phyloP scores from a whole-genome alignment of 805 yeast species.

The Cyberlindnera maclurae region DNA sequence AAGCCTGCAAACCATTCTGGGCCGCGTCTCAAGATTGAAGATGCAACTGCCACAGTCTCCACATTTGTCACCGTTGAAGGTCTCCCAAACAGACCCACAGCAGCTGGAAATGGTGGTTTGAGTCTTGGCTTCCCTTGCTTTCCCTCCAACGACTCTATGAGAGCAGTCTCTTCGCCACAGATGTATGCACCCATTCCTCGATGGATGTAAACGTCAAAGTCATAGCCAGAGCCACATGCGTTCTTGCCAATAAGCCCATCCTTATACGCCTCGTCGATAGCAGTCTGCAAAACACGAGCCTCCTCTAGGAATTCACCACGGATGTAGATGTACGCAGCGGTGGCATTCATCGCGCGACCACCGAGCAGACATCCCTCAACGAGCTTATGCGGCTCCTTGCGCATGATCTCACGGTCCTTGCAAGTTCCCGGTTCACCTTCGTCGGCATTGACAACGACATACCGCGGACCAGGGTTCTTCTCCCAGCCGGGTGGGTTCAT shows the following conservation, averaged over 20 bases:
- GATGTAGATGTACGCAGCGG: slow-evolving; percentile 87
- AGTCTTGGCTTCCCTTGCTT: slow-evolving; percentile 91
- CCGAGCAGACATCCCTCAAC: slow-evolving; percentile 89
- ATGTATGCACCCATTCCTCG: slow-evolving; percentile 93
- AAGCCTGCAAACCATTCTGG: slow-evolving; percentile 80
- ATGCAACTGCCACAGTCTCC: slow-evolving; percentile 86
- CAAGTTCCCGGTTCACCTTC: slow-evolving; percentile 96
- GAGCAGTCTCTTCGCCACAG: slow-evolving; percentile 89
- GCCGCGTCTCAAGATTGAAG: slow-evolving; percentile 84
- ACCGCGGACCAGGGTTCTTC: slow-evolving; percentile 82
- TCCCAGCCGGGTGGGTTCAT: slow-evolving; percentile 97
- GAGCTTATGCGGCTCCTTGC: slow-evolving; percentile 88
- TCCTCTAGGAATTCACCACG: slow-evolving; percentile 89
- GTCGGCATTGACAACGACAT: slow-evolving; percentile 85
- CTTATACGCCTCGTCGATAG: slow-evolving; percentile 81
- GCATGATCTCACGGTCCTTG: slow-evolving; percentile 84
- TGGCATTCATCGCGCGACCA: slow-evolving; percentile 89
- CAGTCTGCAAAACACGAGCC: slow-evolving; percentile 63
- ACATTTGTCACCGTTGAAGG: slow-evolving; percentile 90
- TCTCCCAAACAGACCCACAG: slow-evolving; percentile 85
- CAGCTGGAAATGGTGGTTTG: slow-evolving; percentile 94
- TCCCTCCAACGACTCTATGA: slow-evolving; percentile 85
- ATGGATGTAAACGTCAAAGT: slow-evolving; percentile 77
- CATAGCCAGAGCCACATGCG: slow-evolving; percentile 83
- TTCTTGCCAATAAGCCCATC: slow-evolving; percentile 77